phyloP scores from a whole-genome alignment of 176 grass and related monocot genomes.

The Paspalum vaginatum region DNA sequence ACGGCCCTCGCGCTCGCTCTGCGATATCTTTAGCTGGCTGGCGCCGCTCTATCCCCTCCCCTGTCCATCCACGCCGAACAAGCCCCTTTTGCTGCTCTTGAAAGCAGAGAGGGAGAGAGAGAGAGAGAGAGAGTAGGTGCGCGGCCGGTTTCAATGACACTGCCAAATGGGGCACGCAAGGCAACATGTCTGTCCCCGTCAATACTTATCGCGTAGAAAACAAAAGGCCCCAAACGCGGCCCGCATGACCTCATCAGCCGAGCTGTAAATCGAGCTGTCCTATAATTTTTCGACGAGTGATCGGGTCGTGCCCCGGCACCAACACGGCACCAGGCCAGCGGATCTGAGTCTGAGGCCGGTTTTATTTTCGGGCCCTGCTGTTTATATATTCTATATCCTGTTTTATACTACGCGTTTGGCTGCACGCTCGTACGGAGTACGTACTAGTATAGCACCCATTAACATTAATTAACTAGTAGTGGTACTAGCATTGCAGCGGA shows the following conservation, averaged over 20 bases:
- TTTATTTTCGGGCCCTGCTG: too few species aligned
- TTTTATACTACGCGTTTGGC: too few species aligned
- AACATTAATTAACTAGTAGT: too few species aligned
- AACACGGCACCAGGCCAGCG: constrained; percentile 13
- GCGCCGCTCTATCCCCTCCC: not conserved
- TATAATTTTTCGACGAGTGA: not conserved
- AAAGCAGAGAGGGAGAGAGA: constrained; percentile 32
- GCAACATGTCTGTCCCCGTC: constrained; percentile 38
- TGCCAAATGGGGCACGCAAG: constrained; percentile 28
- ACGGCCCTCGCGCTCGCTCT: not conserved
- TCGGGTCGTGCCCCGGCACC: constrained; percentile 11
- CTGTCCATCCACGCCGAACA: not conserved
- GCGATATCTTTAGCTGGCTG: not conserved
- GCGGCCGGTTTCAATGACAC: constrained; percentile 53
- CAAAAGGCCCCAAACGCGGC: not conserved
- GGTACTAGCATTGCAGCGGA: not conserved
- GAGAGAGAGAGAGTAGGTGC: constrained; percentile 27
- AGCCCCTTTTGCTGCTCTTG: constrained; percentile 1
- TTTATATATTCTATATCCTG: too few species aligned
- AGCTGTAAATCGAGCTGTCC: constrained; percentile 33
- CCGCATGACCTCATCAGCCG: constrained; percentile 24
- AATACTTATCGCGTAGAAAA: constrained; percentile 28
- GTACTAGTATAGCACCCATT: too few species aligned
- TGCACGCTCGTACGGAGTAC: too few species aligned
- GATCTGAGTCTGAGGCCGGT: too few species aligned